phyloP scores from a whole-genome alignment of 1,284 basidiomycete species.

The Boletus sp. region DNA sequence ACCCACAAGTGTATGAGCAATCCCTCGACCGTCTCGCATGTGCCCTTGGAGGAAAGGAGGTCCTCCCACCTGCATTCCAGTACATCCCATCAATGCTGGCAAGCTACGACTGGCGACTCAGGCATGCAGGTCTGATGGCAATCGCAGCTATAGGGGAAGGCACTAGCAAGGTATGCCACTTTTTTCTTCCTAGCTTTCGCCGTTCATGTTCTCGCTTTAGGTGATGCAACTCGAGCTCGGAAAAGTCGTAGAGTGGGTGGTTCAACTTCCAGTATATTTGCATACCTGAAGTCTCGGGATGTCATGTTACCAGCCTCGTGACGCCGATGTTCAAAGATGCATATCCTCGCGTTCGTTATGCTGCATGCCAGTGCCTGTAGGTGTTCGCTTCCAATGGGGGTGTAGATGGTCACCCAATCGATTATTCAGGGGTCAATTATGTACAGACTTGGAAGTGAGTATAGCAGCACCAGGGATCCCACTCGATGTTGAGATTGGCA shows the following conservation, averaged over 20 bases:
- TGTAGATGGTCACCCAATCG: slow-evolving; percentile 7
- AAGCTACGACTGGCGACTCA: slow-evolving; percentile 77
- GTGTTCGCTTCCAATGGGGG: slow-evolving; percentile 8
- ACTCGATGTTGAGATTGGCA: neutral
- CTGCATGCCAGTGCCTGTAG: slow-evolving; percentile 87
- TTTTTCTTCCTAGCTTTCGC: neutral
- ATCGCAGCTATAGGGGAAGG: slow-evolving; percentile 80
- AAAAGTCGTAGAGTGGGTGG: slow-evolving; percentile 66
- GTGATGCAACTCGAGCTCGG: slow-evolving; percentile 78
- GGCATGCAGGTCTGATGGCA: slow-evolving; percentile 83
- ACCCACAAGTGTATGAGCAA: slow-evolving; percentile 79
- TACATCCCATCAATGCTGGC: slow-evolving; percentile 80
- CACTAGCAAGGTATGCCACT: slow-evolving; percentile 56
- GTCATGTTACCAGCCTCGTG: slow-evolving; percentile 56
- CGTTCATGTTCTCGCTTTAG: slow-evolving; percentile 35
- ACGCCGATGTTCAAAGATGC: slow-evolving; percentile 75
- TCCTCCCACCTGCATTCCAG: slow-evolving; percentile 77
- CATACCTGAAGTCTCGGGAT: slow-evolving; percentile 5
- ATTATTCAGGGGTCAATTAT: slow-evolving; percentile 69
- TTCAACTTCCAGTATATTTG: slow-evolving; percentile 1
- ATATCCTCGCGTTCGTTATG: slow-evolving; percentile 82
- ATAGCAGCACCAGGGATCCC: neutral
- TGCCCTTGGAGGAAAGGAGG: slow-evolving; percentile 70
- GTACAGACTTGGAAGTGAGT: slow-evolving; percentile 78
- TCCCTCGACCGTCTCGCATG: slow-evolving; percentile 75